Conservation (phyloP, 768 basidiomycete genomes). For the Suillus subluteus region DNA sequence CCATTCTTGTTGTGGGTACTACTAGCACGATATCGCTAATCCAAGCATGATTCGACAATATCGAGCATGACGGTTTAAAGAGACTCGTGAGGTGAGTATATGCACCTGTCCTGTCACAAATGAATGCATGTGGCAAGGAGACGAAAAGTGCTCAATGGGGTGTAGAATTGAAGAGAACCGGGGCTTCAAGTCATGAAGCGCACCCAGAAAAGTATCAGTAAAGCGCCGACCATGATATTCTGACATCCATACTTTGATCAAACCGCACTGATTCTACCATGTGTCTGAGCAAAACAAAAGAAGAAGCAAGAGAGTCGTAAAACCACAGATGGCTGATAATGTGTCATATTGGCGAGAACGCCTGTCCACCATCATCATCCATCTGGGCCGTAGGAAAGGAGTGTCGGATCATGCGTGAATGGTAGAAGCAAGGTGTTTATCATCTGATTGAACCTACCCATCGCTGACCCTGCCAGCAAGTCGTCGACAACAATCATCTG, state of each 20-base stretch:
- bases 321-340: background rate
- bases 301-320: background rate
- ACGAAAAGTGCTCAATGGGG: background rate
- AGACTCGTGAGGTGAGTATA: background rate
- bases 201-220: background rate
- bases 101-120: background rate
- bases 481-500: background rate
- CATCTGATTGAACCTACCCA: background rate
- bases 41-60: background rate
- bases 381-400: background rate
- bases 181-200: background rate
- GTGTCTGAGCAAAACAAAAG: background rate
- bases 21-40: no score
- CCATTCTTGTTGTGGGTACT: no score
- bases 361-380: background rate
- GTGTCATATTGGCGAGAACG: background rate
- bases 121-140: background rate
- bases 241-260: background rate
- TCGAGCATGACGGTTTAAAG: background rate
- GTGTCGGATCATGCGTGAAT: background rate
- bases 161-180: background rate
- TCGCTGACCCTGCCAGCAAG: background rate
- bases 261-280: background rate
- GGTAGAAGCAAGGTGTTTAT: background rate
- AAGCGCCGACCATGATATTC: background rate